Base-by-base conservation (phyloP, 306 rosid genomes). In the Hylodesmum podocarpum region DNA sequence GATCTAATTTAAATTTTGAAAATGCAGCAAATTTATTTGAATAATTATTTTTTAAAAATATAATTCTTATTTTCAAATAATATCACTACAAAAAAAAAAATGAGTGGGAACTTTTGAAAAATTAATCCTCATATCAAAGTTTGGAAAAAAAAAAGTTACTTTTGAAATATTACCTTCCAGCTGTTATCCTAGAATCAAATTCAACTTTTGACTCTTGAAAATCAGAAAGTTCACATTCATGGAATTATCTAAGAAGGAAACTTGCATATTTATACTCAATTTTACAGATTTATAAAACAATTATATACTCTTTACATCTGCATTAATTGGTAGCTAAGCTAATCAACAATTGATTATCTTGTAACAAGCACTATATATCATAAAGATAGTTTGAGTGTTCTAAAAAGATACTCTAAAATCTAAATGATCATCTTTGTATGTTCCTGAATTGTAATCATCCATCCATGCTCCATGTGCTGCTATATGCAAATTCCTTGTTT, bases 381-480 rank as follows among this genome's bases (percentile, higher is more conserved):
- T 2, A 15, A 27, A 76, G 25, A 53, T 8, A 49, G 29, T 10
- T 8, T 66, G 77, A 73, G 50, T 43, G 29, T 70, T 74, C 29
- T 24, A 19, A 62, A 62, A 18, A 11, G 24, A 8, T 62, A 16
- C 18, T 21, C 70, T 64, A 18, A 36, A 19, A 64, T 85, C 72
- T 46, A 51, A 71, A 1, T 79, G 41, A 7, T 47, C 28, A 49
- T 21, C 49, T 49, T 65, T 69, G n/a, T 27, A 31, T 66, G 61
- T 73, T 84, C 72, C 50, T 78, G 67, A 80, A 69, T 40, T 77
- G 83, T 86, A 86, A 89, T 34, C 89, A 54, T 25, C 80, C 89
- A 47, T 89, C 94, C 80, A 69, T 84, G 83, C 41, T 88, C 87
- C 84, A 79, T 11, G 49, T 36, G 81, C 76, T 36, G 81, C 76